Base-by-base conservation (phyloP, 169 alveolate species). In the Cryptosporidium muris region DNA sequence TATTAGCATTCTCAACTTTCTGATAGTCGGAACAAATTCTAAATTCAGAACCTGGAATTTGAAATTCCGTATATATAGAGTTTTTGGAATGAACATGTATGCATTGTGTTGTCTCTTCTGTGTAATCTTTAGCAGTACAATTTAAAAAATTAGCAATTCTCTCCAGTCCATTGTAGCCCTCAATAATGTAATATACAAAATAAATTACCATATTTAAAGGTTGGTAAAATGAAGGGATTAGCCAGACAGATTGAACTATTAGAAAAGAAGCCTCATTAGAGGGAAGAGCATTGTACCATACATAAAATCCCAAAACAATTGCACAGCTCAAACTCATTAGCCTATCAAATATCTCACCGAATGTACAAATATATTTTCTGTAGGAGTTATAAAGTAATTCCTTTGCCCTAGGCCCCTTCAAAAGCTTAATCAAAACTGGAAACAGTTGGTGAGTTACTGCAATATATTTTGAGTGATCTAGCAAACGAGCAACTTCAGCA, bases 391-490 rank as follows among this genome's bases (percentile, higher is more conserved):
- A 74, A 49, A 58, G 47, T 2, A 74, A 48, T 58, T 74, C 85
- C 6, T 9, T 47, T 1, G 25, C 16, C 38, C 85, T 74, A 14
- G 14, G 54, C 48, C 49, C 62, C 6, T 36, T 16, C 9, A 74
- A 45, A 6, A 74, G 37, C 37, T 34, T 56, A 14, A 43, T 63
- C 25, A 74, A 45, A 8, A 51, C n/a, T 38, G 85, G 74, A 42
- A 74, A 74, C 0, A 74, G 67, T 47, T 74, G 85, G n/a, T 74
- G 85, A 9, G 85, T 74, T 38, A 74, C 74, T 7, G 85, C 40
- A 2, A 74, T 8, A 14, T 74, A 74, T 8, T 53, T 49, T 14
- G 85, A 74, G 7, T 74, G 85, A 4, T 74, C 67, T n/a, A 74
- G 85, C 34, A 74, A 36, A 45, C 67, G 16, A 37, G 49, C 60